Conservation (phyloP, 371 early-diverging fungal genomes). For the Syncephalastrum contaminatum region DNA sequence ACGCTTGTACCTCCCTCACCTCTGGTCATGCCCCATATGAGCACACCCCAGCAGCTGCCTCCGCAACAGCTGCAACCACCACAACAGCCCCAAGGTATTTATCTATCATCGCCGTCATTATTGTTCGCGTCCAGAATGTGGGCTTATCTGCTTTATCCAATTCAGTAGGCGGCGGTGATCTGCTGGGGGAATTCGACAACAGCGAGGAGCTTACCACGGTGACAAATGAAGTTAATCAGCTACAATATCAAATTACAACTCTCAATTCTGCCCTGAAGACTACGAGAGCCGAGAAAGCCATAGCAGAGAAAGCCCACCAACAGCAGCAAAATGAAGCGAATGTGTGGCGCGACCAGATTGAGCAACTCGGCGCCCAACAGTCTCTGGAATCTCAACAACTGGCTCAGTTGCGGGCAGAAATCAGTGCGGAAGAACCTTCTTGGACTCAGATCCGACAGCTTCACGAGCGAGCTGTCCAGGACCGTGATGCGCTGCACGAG, state of each 20-base stretch:
- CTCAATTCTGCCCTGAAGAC: slow-evolving; percentile 23
- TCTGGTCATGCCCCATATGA: neutral
- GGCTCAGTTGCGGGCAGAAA: slow-evolving; percentile 16
- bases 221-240: slow-evolving; percentile 38
- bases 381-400: slow-evolving; percentile 15
- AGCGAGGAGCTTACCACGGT: slow-evolving; percentile 32
- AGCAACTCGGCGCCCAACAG: slow-evolving; percentile 29
- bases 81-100: neutral
- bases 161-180: slow-evolving; percentile 25
- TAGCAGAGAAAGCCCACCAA: slow-evolving; percentile 17
- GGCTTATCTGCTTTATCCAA: neutral
- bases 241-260: slow-evolving; percentile 38
- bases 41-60: neutral
- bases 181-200: slow-evolving; percentile 47
- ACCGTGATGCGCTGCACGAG: slow-evolving; percentile 15
- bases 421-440: slow-evolving; percentile 22
- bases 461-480: slow-evolving; percentile 26
- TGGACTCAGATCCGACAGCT: slow-evolving; percentile 26
- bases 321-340: slow-evolving; percentile 27
- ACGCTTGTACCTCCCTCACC: slow-evolving; percentile 40
- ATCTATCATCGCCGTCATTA: neutral
- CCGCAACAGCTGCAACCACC: neutral
- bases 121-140: neutral
- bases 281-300: slow-evolving; percentile 22
- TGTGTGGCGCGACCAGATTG: slow-evolving; percentile 22